phyloP scores from a whole-genome alignment of 2,329 filamentous ascomycete genomes.

The Cadophora sp. region DNA sequence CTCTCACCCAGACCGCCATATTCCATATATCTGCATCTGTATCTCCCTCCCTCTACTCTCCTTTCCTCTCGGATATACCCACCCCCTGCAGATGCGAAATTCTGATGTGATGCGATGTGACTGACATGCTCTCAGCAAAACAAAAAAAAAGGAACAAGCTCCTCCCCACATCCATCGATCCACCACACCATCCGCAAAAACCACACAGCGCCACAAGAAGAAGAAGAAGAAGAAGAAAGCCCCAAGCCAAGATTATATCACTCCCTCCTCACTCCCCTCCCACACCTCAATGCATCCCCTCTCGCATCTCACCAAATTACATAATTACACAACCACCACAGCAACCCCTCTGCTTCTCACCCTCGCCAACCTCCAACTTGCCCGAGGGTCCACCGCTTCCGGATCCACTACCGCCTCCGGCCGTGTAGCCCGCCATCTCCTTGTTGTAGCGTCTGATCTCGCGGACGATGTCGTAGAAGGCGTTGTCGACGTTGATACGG shows the following conservation, averaged over 20 bases:
- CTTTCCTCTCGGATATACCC: too few relatives aligned
- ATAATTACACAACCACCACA: constrained; percentile 88
- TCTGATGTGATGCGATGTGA: too few relatives aligned
- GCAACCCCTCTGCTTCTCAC: constrained; percentile 72
- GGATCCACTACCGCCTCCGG: constrained; percentile 67
- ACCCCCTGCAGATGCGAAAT: too few relatives aligned
- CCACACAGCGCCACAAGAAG: background rate
- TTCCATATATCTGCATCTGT: too few relatives aligned
- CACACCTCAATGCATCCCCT: background rate
- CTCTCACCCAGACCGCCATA: too few relatives aligned
- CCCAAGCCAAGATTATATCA: constrained; percentile 12
- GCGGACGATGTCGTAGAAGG: constrained; percentile 97
- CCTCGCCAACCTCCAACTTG: constrained; percentile 82
- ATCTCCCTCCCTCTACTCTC: too few relatives aligned
- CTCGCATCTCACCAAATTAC: constrained; percentile 58
- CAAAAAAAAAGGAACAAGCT: too few relatives aligned
- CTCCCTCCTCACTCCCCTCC: background rate
- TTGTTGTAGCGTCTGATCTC: constrained; percentile 99
- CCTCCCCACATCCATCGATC: too few relatives aligned
- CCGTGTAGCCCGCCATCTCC: constrained; percentile 90
- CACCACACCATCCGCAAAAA: background rate
- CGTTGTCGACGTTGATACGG: constrained; percentile 96
- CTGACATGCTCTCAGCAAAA: too few relatives aligned
- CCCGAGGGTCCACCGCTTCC: constrained; percentile 60
- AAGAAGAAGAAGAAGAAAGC: background rate